Base-by-base conservation (phyloP, 2,329 filamentous ascomycete genomes). In the Cordyceps javanica region DNA sequence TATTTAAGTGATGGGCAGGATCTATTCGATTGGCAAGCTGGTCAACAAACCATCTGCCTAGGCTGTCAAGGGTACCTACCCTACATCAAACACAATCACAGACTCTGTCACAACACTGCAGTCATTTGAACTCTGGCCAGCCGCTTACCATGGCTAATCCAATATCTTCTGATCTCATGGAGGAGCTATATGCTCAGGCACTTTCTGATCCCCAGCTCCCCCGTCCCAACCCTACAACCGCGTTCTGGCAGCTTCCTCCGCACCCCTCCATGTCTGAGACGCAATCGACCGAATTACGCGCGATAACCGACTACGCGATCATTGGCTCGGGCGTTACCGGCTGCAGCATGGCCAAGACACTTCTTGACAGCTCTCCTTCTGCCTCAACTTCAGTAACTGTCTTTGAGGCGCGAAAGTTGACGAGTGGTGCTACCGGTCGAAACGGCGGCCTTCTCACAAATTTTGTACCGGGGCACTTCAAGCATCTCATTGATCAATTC, bases 401-500 rank as follows among this genome's bases (percentile, higher is more conserved):
- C 1, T 57, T 70, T 1, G 68, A 70, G 30, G 68, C 68, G 1
- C 60, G 68, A 14, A 63, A 60, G 8, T 60, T 68, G 11, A 61
- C 63, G 7, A 69, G 66, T 41, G 68, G 68, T 3, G 67, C 68
- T 3, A 69, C 68, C 2, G 68, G 68, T 3, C 64, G 68, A 1
- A 70, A 70, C 38, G 68, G 68, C 0, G 68, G 68, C 1, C 65
- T 67, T 16, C 61, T 67, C 4, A 65, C 64, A 9, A 65, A 61
- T 38, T 48, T 69, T 28, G 70, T 75, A 3, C 73, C 77, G 52
- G 70, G 75, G 57, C 61, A 72, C 21, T 78, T 75, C 46, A 62
- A 62, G n/a, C 60, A 61, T 7, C 58, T 77, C 3, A 66, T 67
- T 30, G 45, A 61, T 5, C 61, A 58, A 14, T 62, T 72, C 32